Evolutionary conservation across 805 yeast genomes (phyloP), one percentile per base, ranked within the genome.

Genomic region (Myxozyma mucilagina): DNA sequence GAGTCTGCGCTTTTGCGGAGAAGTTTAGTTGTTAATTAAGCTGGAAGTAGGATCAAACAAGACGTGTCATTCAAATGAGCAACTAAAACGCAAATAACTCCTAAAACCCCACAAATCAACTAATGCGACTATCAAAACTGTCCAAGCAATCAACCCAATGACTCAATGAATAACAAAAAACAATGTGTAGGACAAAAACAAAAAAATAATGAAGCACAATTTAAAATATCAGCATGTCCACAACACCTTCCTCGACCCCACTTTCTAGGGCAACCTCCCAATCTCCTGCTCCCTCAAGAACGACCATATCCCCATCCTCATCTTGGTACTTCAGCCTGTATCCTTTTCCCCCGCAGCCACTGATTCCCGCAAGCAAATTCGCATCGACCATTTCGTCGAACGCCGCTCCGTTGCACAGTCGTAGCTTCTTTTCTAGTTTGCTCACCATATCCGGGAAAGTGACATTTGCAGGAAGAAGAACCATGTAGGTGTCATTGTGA

Each of bases 221-320:
- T 24, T 47, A 55, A 20, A 45, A 56, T 24, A 62, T 59, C 64
- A 50, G 53, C 38, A 62, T 38, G n/a, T 62, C 66, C 32, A 62
- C 61, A n/a, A 44, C 57, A 10, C 63, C 63, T 18, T 60, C 66
- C 24, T 57, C 64, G 32, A 16, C 56, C 18, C 55, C 45, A 42
- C 59, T 59, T 35, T 62, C 64, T 29, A 56, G 29, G 31, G 65
- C 65, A 24, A 62, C 59, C 52, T 62, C 66, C 66, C 66, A 62
- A 34, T 62, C 66, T 20, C 55, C 47, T 24, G 56, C 63, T 34
- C 55, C 57, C 44, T 55, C 64, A 35, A 62, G 32, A 14, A 55
- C 59, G 47, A 94, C 96, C 72, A 83, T 87, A 72, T 94, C 99
- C 16, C 96, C 97, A 72, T 94, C 99, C 74, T 94, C 99, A 74